Conservation (phyloP, 129 eudicot species). For the Tagetes erecta region DNA sequence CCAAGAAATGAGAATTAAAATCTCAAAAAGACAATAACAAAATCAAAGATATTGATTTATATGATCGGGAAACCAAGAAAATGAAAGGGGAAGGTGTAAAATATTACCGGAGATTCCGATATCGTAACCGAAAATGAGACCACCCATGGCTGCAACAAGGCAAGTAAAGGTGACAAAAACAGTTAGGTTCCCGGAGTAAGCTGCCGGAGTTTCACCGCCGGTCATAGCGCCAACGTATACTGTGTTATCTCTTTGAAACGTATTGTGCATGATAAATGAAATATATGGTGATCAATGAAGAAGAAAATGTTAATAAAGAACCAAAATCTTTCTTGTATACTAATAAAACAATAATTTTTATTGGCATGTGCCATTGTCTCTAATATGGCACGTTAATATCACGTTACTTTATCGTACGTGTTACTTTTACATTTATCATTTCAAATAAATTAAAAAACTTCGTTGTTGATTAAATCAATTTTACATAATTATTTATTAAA, state of each 20-base stretch:
- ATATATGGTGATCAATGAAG: too few species aligned
- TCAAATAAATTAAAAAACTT: too few species aligned
- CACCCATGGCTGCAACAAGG: slow-evolving; percentile 94
- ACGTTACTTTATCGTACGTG: too few species aligned
- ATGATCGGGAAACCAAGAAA: not conserved
- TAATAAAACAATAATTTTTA: too few species aligned
- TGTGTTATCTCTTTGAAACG: not conserved
- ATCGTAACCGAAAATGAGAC: slow-evolving; percentile 90
- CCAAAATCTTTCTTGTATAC: too few species aligned
- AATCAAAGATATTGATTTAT: not conserved
- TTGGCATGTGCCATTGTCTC: too few species aligned
- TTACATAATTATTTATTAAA: too few species aligned
- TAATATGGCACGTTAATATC: too few species aligned
- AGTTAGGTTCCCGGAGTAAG: slow-evolving; percentile 81
- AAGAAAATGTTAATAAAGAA: too few species aligned
- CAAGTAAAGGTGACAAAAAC: slow-evolving; percentile 62
- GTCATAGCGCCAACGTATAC: slow-evolving; percentile 44
- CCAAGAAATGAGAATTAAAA: not conserved
- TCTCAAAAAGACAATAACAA: not conserved
- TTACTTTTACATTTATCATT: too few species aligned
- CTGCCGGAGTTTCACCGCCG: slow-evolving; percentile 56
- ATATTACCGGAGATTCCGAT: slow-evolving; percentile 80
- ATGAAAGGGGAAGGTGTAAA: not conserved
- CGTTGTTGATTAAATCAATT: too few species aligned
- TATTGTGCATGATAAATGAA: too few species aligned